Percentiles rank a stretch among this genome's conserved stretches.
Evolutionary conservation across 768 basidiomycete species (phyloP).

Genomic region (Suillus subluteus): DNA sequence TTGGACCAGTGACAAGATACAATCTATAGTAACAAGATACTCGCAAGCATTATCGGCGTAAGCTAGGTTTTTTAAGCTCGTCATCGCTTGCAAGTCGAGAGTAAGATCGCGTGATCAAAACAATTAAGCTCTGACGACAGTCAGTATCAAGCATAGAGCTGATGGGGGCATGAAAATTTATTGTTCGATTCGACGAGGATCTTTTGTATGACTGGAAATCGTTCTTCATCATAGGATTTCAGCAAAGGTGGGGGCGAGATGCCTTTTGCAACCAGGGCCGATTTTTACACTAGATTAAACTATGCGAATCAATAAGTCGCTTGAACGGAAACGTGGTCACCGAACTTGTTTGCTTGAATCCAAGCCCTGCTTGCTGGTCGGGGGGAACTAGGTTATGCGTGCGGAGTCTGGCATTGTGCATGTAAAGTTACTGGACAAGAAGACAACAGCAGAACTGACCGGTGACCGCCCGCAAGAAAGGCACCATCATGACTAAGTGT

Average conservation of each 20-base stretch:
- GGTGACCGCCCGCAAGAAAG: neutral
- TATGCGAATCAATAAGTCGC: neutral
- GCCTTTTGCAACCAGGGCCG: neutral
- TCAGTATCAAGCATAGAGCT: neutral
- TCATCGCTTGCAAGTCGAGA: neutral
- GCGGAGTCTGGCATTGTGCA: neutral
- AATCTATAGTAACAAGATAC: neutral
- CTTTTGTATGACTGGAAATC: neutral
- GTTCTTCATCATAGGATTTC: neutral
- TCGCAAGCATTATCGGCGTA: neutral
- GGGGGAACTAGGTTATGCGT: neutral
- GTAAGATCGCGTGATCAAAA: neutral
- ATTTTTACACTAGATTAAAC: neutral
- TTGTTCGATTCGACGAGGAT: neutral
- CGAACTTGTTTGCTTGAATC: neutral
- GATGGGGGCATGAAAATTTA: neutral
- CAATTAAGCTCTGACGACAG: neutral
- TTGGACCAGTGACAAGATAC: neutral
- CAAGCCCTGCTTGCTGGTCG: neutral
- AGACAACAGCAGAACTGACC: neutral
- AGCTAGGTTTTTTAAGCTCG: neutral
- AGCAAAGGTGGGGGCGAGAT: neutral
- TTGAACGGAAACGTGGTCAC: neutral
- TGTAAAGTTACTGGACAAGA: neutral
- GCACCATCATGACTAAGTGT: neutral